phyloP scores from a whole-genome alignment of 2,329 filamentous ascomycete species.

The Aspergillus alliaceus region DNA sequence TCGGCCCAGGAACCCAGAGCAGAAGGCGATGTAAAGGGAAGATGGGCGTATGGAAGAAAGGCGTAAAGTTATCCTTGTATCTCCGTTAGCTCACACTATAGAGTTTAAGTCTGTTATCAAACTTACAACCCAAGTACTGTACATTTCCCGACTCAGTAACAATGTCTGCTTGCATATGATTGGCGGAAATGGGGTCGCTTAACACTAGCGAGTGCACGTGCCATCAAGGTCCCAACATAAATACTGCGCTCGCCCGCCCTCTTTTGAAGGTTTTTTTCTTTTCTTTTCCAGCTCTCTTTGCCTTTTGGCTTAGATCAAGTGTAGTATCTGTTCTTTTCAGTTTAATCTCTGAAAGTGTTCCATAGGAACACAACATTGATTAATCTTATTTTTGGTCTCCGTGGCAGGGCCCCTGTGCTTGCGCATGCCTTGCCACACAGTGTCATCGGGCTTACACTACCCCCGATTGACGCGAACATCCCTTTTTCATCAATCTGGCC shows the following conservation, averaged over 20 bases:
- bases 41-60: too few relatives aligned
- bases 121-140: too few relatives aligned
- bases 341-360: constrained; percentile 89
- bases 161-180: too few relatives aligned
- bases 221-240: constrained; percentile 26
- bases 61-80: too few relatives aligned
- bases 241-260: constrained; percentile 16
- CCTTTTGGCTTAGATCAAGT: constrained; percentile 80
- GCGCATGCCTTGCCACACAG: constrained; percentile 65
- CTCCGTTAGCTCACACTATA: too few relatives aligned
- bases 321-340: constrained; percentile 96
- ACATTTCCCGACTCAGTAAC: neutral
- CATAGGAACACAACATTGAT: constrained; percentile 70
- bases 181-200: neutral
- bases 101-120: too few relatives aligned
- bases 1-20: too few relatives aligned
- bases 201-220: constrained; percentile 15
- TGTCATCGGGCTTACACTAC: constrained; percentile 77
- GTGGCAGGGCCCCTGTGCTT: constrained; percentile 67
- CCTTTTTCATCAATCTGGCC: constrained; percentile 60
- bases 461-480: constrained; percentile 66
- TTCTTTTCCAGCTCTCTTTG: constrained; percentile 51
- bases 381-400: constrained; percentile 74
- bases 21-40: too few relatives aligned
- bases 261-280: constrained; percentile 37